Conservation (phyloP, 2,329 filamentous ascomycete genomes). For the Clarireedia homoeocarpa region DNA sequence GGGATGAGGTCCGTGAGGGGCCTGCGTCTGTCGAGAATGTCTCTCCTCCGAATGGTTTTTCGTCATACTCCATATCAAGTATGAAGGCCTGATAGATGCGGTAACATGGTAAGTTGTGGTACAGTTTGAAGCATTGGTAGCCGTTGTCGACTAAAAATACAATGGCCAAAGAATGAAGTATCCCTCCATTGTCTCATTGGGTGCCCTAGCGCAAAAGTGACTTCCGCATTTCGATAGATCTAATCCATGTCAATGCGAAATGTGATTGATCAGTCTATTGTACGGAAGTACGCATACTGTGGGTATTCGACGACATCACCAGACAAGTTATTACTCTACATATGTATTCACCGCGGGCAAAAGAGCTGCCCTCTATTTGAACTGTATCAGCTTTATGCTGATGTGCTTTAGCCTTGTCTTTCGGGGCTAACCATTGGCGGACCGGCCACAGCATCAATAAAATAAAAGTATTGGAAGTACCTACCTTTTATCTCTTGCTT, state of each 20-base stretch:
- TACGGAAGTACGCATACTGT: too few species aligned
- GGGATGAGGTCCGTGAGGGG: slow-evolving; percentile 6
- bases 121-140: not conserved
- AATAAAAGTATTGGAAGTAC: not conserved
- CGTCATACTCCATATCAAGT: slow-evolving; percentile 26
- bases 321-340: too few species aligned
- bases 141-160: not conserved
- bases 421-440: not conserved
- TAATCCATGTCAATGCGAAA: too few species aligned
- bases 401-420: not conserved
- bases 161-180: not conserved
- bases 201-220: not conserved
- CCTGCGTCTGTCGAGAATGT: slow-evolving; percentile 3
- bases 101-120: slow-evolving; percentile 18
- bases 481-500: not conserved
- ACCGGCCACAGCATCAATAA: not conserved
- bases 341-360: not conserved
- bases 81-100: slow-evolving; percentile 18
- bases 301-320: too few species aligned
- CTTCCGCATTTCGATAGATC: not conserved
- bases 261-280: too few species aligned
- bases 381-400: not conserved
- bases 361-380: not conserved
- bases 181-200: not conserved
- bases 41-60: slow-evolving; percentile 15